Conservation (phyloP, 2,329 filamentous ascomycete species). For the Monosporascus sp. region DNA sequence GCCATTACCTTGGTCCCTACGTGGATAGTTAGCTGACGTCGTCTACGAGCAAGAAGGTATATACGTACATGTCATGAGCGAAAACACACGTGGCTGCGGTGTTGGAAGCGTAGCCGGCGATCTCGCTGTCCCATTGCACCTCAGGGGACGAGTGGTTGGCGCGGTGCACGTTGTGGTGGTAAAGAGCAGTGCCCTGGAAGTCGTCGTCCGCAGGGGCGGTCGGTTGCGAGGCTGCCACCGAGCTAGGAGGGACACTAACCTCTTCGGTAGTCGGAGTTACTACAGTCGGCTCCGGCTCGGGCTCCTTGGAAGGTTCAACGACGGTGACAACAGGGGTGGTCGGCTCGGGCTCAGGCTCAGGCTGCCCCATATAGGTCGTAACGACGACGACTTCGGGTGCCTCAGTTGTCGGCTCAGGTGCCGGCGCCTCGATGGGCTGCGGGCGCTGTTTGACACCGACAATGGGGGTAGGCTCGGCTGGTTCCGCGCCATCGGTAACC, state of each 20-base stretch:
- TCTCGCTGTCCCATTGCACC: conserved; percentile 60
- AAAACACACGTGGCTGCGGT: conserved; percentile 67
- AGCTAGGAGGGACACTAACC: not conserved
- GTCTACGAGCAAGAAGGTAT: not conserved
- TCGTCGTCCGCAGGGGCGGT: conserved; percentile 20
- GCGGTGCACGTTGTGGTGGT: conserved; percentile 84
- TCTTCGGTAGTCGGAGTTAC: conserved; percentile 1
- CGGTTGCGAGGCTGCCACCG: conserved; percentile 6
- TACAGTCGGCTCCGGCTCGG: conserved; percentile 5
- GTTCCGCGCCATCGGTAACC: conserved; percentile 26
- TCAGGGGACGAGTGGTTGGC: conserved; percentile 68
- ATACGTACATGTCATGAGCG: conserved; percentile 69
- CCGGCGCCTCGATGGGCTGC: conserved; percentile 2
- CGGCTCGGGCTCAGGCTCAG: conserved; percentile 1
- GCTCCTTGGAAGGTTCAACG: conserved; percentile 2
- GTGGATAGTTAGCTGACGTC: conserved; percentile 26
- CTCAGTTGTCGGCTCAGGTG: conserved; percentile 2
- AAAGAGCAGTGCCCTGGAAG: conserved; percentile 43
- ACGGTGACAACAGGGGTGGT: conserved; percentile 7
- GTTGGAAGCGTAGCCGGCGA: conserved; percentile 58
- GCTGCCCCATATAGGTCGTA: not conserved
- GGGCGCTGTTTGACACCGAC: conserved; percentile 11
- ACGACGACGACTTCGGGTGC: not conserved
- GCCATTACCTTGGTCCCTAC: conserved; percentile 51
- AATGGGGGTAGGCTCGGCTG: conserved; percentile 10